Conservation (phyloP, 257 asterid species). For the Lavandula angustifolia region DNA sequence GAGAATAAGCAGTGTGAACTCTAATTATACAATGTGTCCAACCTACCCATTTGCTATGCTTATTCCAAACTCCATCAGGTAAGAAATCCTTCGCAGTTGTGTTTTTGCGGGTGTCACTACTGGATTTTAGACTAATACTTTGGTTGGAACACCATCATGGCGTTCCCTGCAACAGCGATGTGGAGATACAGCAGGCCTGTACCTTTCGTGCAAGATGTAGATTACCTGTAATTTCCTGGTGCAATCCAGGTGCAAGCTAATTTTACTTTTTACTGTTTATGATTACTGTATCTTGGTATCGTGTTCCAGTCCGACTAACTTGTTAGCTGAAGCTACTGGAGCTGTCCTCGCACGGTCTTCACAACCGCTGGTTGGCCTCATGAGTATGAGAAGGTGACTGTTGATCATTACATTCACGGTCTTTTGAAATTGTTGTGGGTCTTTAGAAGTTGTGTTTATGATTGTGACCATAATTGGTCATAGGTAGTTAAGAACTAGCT, state of each 20-base stretch:
- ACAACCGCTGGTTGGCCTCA: conserved; percentile 93
- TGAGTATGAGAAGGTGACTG: conserved; percentile 93
- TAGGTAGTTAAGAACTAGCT: conserved; percentile 19
- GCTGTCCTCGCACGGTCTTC: conserved; percentile 98
- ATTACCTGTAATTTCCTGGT: conserved; percentile 93
- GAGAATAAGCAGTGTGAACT: conserved; percentile 84
- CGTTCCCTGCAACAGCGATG: conserved; percentile 62
- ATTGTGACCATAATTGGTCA: conserved; percentile 11
- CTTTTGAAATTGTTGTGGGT: conserved; percentile 15
- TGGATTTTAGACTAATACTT: conserved; percentile 27
- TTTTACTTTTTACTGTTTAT: conserved; percentile 32
- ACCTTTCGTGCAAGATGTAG: conserved; percentile 87
- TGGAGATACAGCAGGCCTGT: conserved; percentile 80
- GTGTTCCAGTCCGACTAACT: conserved; percentile 33
- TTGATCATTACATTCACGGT: conserved; percentile 15
- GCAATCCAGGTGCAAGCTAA: conserved; percentile 67
- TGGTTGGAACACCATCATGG: conserved; percentile 33
- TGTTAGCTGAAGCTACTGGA: conserved; percentile 68
- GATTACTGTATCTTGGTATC: conserved; percentile 25
- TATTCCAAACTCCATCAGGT: conserved; percentile 84
- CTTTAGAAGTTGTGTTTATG: background rate
- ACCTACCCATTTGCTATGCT: conserved; percentile 98
- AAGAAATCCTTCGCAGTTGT: background rate
- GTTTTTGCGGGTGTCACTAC: conserved; percentile 23
- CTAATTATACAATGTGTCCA: conserved; percentile 65